Base-by-base conservation (phyloP, 2,329 filamentous ascomycete species). In the Trichophaea hybrida region DNA sequence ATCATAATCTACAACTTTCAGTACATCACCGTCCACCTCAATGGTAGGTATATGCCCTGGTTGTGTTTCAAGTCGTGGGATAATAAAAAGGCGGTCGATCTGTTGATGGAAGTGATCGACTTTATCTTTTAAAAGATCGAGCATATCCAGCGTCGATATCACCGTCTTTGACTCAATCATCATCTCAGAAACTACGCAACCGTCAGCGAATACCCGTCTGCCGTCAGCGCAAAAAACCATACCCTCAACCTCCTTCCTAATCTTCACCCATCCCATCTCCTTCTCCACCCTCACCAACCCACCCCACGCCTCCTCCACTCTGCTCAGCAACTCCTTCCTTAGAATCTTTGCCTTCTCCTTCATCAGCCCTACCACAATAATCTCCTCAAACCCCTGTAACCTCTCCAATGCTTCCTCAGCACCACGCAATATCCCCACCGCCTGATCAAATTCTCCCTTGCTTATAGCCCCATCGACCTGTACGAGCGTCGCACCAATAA, bases 241-340 rank as follows among this genome's bases (percentile, higher is more conserved):
- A 82, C 80, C 76, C 70, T 79, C 70, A 32, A 76, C 72, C 15
- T 72, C 72, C 10, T 77, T 74, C 32, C 74, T 74, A 37, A 94
- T 77, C 0, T 74, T 77, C 6, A 93, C 72, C 50, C 72, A 76
- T 6, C 75, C 74, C 6, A 74, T 72, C 24, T 79, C 74, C 0
- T 75, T 71, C 68, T 91, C 80, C 15, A 89, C 72, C 1, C 76
- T 72, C 10, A 94, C 74, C 48, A 91, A 74, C 0, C 77, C 74
- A 60, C 79, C 79, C 88, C 89, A 96, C n/a, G 83, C 78, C 58
- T 77, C 75, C 48, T 80, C 78, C 43, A 93, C 62, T n/a, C 57
- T 56, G 12, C 62, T 57, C 32, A 57, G 35, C 10, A 69, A 33
- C 8, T 37, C 38, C 24, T 61, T 61, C 31, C 64, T 55, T 54